A percentile compares a stretch with the other conserved stretches of the same genome.
Evolutionary conservation across 108 stramenopile genomes (phyloP).

Genomic region (Cyclotella choctawhatcheeana): DNA sequence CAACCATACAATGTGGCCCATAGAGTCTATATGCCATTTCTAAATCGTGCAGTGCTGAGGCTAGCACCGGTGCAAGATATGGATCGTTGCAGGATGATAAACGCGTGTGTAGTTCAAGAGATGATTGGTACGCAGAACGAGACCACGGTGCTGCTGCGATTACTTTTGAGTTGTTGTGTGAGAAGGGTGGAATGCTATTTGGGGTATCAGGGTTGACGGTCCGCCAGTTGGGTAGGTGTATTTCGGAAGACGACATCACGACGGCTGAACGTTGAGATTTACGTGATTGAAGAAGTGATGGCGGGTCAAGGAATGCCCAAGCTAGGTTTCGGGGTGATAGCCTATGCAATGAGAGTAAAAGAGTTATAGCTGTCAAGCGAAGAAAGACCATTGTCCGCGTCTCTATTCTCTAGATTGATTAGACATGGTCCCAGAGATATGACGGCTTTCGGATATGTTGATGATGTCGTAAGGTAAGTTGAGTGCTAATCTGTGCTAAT

Average conservation of each 20-base stretch:
- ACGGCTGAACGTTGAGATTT: background rate
- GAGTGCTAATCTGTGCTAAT: no score
- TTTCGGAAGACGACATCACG: constrained; percentile 4
- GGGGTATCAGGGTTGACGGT: background rate
- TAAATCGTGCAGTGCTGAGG: constrained; percentile 68
- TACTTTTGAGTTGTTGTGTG: background rate
- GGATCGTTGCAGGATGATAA: constrained; percentile 63
- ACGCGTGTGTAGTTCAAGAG: constrained; percentile 65
- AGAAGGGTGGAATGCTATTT: constrained; percentile 27
- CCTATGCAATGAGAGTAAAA: background rate
- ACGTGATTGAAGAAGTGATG: background rate
- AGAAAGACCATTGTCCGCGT: background rate
- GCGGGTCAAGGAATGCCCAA: background rate
- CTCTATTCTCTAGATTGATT: no score
- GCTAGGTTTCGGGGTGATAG: background rate
- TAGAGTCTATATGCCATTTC: constrained; percentile 86
- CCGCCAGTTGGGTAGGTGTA: constrained; percentile 28
- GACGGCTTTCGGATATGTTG: no score
- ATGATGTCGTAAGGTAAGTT: no score
- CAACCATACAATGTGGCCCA: constrained; percentile 74
- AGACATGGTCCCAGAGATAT: no score
- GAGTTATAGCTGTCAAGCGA: background rate
- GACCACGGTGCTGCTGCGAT: constrained; percentile 61
- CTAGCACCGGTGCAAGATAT: constrained; percentile 53
- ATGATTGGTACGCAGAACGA: constrained; percentile 56